Percentiles rank a stretch among this genome's conserved stretches.
Conservation (phyloP, 179 eudicot species). For the Spergularia azorica region DNA sequence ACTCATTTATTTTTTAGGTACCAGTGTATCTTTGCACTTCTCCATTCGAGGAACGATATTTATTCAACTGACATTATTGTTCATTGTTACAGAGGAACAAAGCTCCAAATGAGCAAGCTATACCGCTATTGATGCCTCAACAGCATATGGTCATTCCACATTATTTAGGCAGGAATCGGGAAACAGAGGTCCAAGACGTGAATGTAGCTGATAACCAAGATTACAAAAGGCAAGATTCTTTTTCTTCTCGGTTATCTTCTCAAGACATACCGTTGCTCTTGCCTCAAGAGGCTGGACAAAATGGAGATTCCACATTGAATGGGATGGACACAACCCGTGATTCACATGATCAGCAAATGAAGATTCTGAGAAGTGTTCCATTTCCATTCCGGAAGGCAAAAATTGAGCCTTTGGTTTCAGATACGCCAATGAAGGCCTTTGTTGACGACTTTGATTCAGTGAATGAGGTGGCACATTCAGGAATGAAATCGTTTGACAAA, state of each 20-base stretch:
- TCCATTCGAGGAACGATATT: not conserved
- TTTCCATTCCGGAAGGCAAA: conserved; percentile 53
- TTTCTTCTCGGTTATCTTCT: conserved; percentile 59
- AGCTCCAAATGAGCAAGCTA: conserved; percentile 89
- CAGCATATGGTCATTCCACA: conserved; percentile 99
- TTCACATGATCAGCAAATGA: conserved; percentile 34
- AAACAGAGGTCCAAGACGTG: conserved; percentile 30
- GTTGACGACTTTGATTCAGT: conserved; percentile 61
- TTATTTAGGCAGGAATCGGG: conserved; percentile 63
- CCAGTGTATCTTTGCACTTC: conserved; percentile 11
- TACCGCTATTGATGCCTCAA: conserved; percentile 97
- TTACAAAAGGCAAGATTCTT: conserved; percentile 57
- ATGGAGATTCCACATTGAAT: conserved; percentile 32
- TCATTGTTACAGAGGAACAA: conserved; percentile 72
- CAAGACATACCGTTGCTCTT: conserved; percentile 85
- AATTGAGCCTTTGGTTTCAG: conserved; percentile 44
- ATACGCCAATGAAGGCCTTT: conserved; percentile 88
- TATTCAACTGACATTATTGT: conserved; percentile 15
- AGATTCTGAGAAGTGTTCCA: conserved; percentile 53
- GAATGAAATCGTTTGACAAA: conserved; percentile 32
- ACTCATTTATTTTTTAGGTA: conserved; percentile 4
- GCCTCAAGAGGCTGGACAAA: conserved; percentile 71
- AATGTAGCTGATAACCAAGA: conserved; percentile 20
- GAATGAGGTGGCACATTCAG: conserved; percentile 35
- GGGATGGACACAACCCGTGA: conserved; percentile 42